Conservation (phyloP, 257 asterid genomes). For the Handroanthus guayacan region DNA sequence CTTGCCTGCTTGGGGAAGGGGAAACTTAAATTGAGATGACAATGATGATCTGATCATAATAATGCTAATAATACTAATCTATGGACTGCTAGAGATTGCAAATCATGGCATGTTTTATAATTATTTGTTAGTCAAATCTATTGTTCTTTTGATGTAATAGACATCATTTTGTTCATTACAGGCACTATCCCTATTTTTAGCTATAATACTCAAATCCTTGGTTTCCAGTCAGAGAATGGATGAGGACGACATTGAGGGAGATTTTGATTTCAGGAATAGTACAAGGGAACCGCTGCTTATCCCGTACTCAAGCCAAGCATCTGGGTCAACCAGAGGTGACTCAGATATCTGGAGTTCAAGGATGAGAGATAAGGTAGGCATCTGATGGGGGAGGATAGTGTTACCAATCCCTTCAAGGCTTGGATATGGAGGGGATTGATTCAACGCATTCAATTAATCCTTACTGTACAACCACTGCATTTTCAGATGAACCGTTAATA, state of each 20-base stretch:
- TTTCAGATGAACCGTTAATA: not conserved
- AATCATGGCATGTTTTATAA: conserved; percentile 23
- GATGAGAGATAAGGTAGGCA: conserved; percentile 77
- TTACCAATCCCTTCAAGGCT: not conserved
- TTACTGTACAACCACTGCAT: not conserved
- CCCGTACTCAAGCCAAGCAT: conserved; percentile 53
- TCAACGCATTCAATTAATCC: not conserved
- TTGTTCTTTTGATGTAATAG: conserved; percentile 9
- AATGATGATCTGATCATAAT: too few species aligned
- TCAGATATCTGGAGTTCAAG: conserved; percentile 82
- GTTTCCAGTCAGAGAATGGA: conserved; percentile 58
- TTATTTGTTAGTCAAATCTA: conserved; percentile 6
- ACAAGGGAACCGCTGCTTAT: conserved; percentile 68
- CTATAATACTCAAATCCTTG: conserved; percentile 70
- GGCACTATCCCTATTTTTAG: conserved; percentile 68
- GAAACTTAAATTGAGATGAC: not conserved
- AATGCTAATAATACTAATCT: not conserved
- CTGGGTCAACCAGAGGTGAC: conserved; percentile 61
- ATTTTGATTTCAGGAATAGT: conserved; percentile 51
- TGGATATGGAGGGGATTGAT: not conserved
- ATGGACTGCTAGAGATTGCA: conserved; percentile 21
- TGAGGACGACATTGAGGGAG: conserved; percentile 59
- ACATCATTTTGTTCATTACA: conserved; percentile 41
- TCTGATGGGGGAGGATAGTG: conserved; percentile 20
- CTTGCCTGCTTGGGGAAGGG: conserved; percentile 7